phyloP scores from a whole-genome alignment of 2,329 filamentous ascomycete genomes.

The Xylariaceae sp. region DNA sequence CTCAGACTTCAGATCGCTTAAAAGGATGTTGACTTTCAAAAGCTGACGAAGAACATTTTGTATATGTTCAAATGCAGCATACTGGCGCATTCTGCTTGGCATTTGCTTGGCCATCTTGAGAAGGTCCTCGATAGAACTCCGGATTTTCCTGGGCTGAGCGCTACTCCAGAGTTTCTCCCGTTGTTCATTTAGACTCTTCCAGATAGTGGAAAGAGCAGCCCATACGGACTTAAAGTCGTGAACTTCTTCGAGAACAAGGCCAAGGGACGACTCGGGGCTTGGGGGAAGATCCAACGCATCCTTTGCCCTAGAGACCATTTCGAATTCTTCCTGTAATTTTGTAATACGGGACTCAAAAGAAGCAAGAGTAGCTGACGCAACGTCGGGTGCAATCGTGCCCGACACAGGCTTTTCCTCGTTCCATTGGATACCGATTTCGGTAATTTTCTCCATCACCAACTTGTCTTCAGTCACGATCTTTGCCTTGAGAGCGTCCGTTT shows the following conservation, averaged over 20 bases:
- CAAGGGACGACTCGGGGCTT: conserved; percentile 71
- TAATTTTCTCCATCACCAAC: conserved; percentile 81
- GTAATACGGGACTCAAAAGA: conserved; percentile 82
- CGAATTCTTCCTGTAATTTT: conserved; percentile 76
- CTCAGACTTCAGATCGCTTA: conserved; percentile 91
- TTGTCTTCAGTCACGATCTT: conserved; percentile 95
- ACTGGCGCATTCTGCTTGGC: conserved; percentile 98
- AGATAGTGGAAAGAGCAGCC: conserved; percentile 91
- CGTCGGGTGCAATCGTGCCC: conserved; percentile 82
- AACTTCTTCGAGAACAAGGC: conserved; percentile 87
- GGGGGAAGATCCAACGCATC: conserved; percentile 88
- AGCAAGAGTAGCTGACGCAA: conserved; percentile 75
- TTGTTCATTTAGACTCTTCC: conserved; percentile 91
- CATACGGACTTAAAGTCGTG: conserved; percentile 99
- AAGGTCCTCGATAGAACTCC: conserved; percentile 79
- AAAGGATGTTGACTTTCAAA: conserved; percentile 81
- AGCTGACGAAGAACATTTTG: conserved; percentile 84
- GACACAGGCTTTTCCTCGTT: conserved; percentile 96
- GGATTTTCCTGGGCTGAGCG: conserved; percentile 88
- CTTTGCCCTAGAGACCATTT: conserved; percentile 94
- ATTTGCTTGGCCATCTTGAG: conserved; percentile 99
- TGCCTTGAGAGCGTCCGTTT: conserved; percentile 87
- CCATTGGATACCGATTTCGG: conserved; percentile 81
- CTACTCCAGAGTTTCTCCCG: conserved; percentile 91
- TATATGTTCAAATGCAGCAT: conserved; percentile 98